Percentiles rank a stretch among this genome's conserved stretches.
Conservation (phyloP, 306 rosid species). For the Medicago arabica region DNA sequence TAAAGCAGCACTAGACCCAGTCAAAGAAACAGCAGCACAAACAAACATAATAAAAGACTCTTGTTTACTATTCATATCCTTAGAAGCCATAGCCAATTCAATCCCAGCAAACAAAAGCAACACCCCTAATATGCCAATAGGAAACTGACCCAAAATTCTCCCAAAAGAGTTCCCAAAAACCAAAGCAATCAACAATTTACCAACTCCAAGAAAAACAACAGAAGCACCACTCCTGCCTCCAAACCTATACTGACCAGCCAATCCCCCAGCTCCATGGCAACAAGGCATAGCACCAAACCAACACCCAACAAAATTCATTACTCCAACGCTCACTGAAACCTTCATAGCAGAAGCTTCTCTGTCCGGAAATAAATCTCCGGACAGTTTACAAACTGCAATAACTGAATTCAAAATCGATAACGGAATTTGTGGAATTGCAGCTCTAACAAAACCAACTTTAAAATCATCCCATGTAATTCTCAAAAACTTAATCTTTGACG, state of each 20-base stretch:
- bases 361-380: constrained; percentile 79
- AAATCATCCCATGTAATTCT: constrained; percentile 73
- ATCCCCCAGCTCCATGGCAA: constrained; percentile 89
- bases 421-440: constrained; percentile 82
- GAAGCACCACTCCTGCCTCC: constrained; percentile 87
- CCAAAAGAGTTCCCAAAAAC: constrained; percentile 72
- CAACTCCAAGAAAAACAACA: constrained; percentile 69
- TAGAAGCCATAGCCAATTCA: constrained; percentile 75
- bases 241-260: constrained; percentile 83
- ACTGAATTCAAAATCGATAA: constrained; percentile 73
- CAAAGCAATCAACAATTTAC: constrained; percentile 64
- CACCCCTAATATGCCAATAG: constrained; percentile 73
- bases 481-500: constrained; percentile 49
- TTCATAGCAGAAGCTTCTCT: constrained; percentile 72
- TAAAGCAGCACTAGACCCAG: constrained; percentile 78
- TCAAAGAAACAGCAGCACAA: constrained; percentile 79
- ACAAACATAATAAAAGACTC: constrained; percentile 79
- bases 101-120: constrained; percentile 78
- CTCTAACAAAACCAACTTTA: constrained; percentile 68
- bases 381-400: constrained; percentile 78
- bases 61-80: constrained; percentile 67
- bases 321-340: constrained; percentile 70
- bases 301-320: constrained; percentile 82
- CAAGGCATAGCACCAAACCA: constrained; percentile 96
- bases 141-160: constrained; percentile 58